Evolutionary conservation across 352 stramenopile species (phyloP), one percentile per base, ranked within the genome.

Genomic region (Phytopythium montanum): DNA sequence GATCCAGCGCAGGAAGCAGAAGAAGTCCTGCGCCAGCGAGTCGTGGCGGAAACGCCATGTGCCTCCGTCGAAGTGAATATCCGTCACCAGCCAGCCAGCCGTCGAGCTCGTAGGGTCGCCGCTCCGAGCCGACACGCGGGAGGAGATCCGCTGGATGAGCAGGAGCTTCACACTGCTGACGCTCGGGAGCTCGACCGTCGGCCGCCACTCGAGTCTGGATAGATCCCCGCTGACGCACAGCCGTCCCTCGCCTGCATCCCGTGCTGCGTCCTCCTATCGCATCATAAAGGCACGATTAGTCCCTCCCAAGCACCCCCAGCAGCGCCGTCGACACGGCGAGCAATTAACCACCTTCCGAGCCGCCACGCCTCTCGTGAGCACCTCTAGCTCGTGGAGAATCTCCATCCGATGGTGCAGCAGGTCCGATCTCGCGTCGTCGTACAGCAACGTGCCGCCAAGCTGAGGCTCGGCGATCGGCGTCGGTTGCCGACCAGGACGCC

Each of bases 1-100:
- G 7, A 59, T 23, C 53, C 53, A 59, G 25, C 53, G 53, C 14
- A 59, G 19, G 19, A 49, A 50, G 12, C 53, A 59, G 18, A 59
- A 59, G 38, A 59, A 59, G 16, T 59, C 53, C 23, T 59, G 36
- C 16, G 36, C 53, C 8, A 48, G 9, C 53, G 26, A 39, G 12
- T 59, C 36, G 26, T 59, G 53, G 5, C 23, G 36, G 38, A 59
- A 59, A 16, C 53, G 53, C 34, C 34, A 49, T 18, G 28, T 21
- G 2, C 38, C 53, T 1, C 38, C 38, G 8, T 59, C 53, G 39
- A 28, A 50, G 53, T 50, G n/a, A 0, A 59, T 28, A 18, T 59
- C 39, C 3, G 53, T 51, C 53, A 26, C 25, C 8, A 59, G 38
- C 26, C 28, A 25, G 12, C 38, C 25, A 23, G 25, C 23, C 3